These are phyloP conservation scores for Corymbia calophylla DNA, from an alignment of 441 rosid species.

Conservation along the genomic window DNA sequence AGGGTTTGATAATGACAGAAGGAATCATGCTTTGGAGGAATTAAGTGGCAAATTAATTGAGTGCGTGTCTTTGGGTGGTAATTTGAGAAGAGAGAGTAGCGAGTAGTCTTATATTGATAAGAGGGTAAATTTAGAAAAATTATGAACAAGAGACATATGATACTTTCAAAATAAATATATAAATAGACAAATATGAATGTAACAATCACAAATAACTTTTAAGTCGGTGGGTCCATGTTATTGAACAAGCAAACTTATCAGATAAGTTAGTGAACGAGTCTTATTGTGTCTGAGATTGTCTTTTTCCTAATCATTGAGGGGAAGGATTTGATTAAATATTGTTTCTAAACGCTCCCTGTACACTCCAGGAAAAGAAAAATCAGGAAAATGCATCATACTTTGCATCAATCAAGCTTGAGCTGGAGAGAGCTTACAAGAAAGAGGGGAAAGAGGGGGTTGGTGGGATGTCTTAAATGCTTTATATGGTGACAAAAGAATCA, in stretches of 20 bases:
- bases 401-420: background rate
- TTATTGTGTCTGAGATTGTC: background rate
- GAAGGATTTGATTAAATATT: background rate
- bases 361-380: background rate
- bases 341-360: background rate
- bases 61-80: background rate
- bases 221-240: background rate
- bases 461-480: background rate
- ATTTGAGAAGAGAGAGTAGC: background rate
- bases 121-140: background rate
- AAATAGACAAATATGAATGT: background rate
- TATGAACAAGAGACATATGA: no score
- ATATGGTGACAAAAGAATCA: background rate
- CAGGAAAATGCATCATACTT: background rate
- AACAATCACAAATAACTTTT: background rate
- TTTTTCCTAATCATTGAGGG: background rate
- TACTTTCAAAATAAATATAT: background rate
- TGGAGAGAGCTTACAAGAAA: background rate
- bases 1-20: background rate
- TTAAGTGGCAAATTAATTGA: background rate
- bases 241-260: background rate
- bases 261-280: background rate
- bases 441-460: background rate
- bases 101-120: background rate
- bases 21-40: background rate